Evolutionary conservation across 176 grass and related monocot species (phyloP), one percentile per base, ranked within the genome.

Genomic region (Eleusine indica): DNA sequence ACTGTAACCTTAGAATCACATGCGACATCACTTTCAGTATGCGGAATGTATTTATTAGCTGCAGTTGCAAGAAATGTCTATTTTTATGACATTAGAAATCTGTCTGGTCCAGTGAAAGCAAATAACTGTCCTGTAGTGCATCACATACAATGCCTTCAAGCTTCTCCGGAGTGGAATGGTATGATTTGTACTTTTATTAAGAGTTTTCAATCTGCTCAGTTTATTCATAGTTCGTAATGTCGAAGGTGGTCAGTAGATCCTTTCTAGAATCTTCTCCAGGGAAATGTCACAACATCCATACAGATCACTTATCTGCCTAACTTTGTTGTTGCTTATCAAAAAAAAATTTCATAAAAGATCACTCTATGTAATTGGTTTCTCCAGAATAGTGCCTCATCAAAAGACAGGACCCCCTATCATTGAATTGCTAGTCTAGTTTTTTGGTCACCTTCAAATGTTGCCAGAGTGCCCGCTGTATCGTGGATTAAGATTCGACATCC

Each of bases 1-100:
- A 82, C n/a, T 44, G 42, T 75, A 63, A 74, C 21, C 9, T 78
- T 89, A 25, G 62, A 85, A 75, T 96, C 83, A 80, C 67, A 89
- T 80, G 77, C 87, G 49, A 67, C 51, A 70, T 96, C 94, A 70
- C 75, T 96, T 85, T 91, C 91, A 76, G 29, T 96, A 10, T 93
- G 88, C 3, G 73, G 81, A 38, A 74, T 85, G 63, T 85, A 91
- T 87, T 70, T 93, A 91, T 73, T 91, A 76, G 88, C 64, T 0
- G 74, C 91, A 76, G 78, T 76, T 89, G 86, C 75, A 11, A 91
- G 25, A 79, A 63, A 83, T 84, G 81, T 96, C 54, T 80, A 81
- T 52, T 18, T 75, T 37, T 92, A 93, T 85, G 94, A 93, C 70
- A 61, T 85, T 81, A 84, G 94, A 56, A 93, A 93, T 72, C 68